Percentiles rank a stretch among this genome's conserved stretches.
These are phyloP conservation scores for Leccinum arenicola DNA, from an alignment of 768 basidiomycete species.

Conservation along the genomic window DNA sequence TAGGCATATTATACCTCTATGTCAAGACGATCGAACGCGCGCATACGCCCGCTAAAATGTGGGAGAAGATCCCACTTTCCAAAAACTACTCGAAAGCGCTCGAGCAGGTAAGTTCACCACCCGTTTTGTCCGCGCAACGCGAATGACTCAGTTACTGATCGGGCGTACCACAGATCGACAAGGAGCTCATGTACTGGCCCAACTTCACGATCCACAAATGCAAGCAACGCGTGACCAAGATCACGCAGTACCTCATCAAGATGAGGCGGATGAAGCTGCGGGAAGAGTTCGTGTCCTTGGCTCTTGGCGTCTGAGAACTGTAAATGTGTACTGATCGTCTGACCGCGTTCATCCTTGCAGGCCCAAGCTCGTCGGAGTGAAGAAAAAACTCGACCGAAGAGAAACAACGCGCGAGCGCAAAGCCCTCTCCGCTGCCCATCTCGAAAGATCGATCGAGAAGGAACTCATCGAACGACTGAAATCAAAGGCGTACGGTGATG, in stretches of 20 bases:
- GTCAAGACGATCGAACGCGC: conserved; percentile 98
- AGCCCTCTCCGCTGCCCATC: conserved; percentile 90
- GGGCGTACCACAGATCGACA: conserved; percentile 69
- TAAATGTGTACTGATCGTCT: neutral
- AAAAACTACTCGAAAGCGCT: conserved; percentile 94
- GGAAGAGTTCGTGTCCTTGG: conserved; percentile 61
- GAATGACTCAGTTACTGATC: neutral
- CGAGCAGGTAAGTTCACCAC: conserved; percentile 66
- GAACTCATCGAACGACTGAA: conserved; percentile 95
- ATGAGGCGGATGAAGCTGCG: conserved; percentile 89
- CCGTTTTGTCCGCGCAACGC: neutral
- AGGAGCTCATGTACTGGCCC: conserved; percentile 96
- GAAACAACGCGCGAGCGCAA: conserved; percentile 93
- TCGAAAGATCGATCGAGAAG: conserved; percentile 93
- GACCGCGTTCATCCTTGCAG: conserved; percentile 37
- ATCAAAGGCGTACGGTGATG: conserved; percentile 96
- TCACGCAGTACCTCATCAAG: conserved; percentile 98
- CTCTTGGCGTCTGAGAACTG: neutral
- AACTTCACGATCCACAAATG: conserved; percentile 98
- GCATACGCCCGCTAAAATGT: conserved; percentile 95
- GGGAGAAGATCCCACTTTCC: conserved; percentile 92
- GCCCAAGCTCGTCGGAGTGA: conserved; percentile 90
- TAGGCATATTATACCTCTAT: conserved; percentile 87
- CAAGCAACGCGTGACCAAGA: conserved; percentile 98
- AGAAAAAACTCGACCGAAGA: conserved; percentile 94